Base-by-base conservation (phyloP, 176 grass and related monocot genomes). In the Melocanna baccifera region DNA sequence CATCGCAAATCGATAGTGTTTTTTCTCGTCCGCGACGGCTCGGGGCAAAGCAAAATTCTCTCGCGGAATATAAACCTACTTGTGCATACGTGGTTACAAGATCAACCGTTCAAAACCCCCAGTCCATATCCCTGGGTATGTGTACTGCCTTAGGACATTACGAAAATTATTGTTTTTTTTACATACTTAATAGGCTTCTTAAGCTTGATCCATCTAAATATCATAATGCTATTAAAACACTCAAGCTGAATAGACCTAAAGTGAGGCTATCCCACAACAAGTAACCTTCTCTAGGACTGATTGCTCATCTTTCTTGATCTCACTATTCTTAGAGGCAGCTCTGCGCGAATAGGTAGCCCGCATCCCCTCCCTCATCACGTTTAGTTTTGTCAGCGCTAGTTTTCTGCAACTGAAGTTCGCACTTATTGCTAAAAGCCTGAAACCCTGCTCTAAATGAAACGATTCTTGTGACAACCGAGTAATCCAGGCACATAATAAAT, bases 221-320 rank as follows among this genome's bases (percentile, higher is more conserved):
- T n/a, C n/a, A n/a, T n/a, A n/a, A n/a, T n/a, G n/a, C n/a, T n/a
- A n/a, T n/a, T n/a, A n/a, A n/a, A n/a, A n/a, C n/a, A n/a, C n/a
- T n/a, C n/a, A n/a, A n/a, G n/a, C n/a, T n/a, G n/a, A n/a, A n/a
- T n/a, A n/a, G n/a, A n/a, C n/a, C n/a, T n/a, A n/a, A n/a, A n/a
- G n/a, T n/a, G n/a, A n/a, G n/a, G n/a, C n/a, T n/a, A n/a, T n/a
- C n/a, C n/a, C n/a, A n/a, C n/a, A n/a, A n/a, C n/a, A n/a, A n/a
- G n/a, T n/a, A 85, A 95, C 93, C 91, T 89, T 85, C 20, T 86
- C 79, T 43, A 57, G 10, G 30, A 71, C 25, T 50, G 22, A 42
- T 63, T 92, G 32, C n/a, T 75, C 71, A 55, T 76, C 61, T 62
- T 91, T 75, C 39, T 89, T 85, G 71, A 79, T 45, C 36, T 91